Conservation (phyloP, 805 yeast genomes). For the Danielia reshetovae region DNA sequence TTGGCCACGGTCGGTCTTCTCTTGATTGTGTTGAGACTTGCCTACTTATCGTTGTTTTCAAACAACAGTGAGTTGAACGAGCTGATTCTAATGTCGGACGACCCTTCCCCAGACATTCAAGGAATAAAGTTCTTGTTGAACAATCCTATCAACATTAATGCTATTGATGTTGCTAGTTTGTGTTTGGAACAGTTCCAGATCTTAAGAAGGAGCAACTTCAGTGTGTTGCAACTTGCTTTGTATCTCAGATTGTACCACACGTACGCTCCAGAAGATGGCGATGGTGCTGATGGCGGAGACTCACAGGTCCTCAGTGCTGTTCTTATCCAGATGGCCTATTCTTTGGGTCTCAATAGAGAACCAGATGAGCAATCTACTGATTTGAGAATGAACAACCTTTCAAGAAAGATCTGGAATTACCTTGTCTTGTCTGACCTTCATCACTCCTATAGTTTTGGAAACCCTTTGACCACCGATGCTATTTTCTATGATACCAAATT, state of each 20-base stretch:
- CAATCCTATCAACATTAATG: constrained; percentile 44
- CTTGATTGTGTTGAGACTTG: constrained; percentile 38
- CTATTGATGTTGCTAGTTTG: constrained; percentile 46
- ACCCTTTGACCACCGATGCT: constrained; percentile 8
- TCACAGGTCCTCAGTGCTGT: constrained; percentile 24
- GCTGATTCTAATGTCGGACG: constrained; percentile 20
- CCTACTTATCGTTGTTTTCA: constrained; percentile 38
- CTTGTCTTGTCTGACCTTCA: constrained; percentile 12
- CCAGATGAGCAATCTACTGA: constrained; percentile 37
- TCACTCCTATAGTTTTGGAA: constrained; percentile 13
- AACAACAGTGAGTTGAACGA: constrained; percentile 26
- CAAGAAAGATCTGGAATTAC: constrained; percentile 24
- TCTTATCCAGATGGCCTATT: constrained; percentile 57
- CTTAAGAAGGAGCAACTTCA: constrained; percentile 31
- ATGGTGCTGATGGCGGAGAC: constrained; percentile 39
- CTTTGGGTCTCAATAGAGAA: constrained; percentile 66
- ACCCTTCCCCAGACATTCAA: constrained; percentile 21
- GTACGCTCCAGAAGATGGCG: constrained; percentile 41
- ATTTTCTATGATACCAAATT: constrained; percentile 11
- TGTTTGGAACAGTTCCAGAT: constrained; percentile 55
- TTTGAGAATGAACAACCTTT: constrained; percentile 17
- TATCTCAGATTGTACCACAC: constrained; percentile 27
- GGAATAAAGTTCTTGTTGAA: constrained; percentile 36
- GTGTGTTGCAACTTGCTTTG: constrained; percentile 29
- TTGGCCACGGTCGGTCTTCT: constrained; percentile 38